Evolutionary conservation across 2,329 filamentous ascomycete species (phyloP), one percentile per base, ranked within the genome.

Genomic region (Trichoderma koningiopsis): DNA sequence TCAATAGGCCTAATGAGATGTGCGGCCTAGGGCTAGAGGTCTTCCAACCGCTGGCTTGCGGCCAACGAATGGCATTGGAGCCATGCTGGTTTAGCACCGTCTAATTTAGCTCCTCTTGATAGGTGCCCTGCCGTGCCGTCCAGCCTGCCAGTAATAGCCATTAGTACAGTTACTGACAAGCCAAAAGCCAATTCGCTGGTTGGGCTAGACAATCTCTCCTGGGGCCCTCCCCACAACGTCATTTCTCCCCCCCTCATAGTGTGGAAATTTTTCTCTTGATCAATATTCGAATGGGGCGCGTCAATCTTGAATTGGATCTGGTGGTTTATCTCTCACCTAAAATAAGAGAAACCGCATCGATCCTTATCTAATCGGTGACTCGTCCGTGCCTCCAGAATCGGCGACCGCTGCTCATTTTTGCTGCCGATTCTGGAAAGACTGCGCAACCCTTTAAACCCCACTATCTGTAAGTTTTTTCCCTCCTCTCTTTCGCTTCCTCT

Each of bases 361-460:
- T 55, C 29, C 43, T 66, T 69, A 69, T 69, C 68, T 69, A 62
- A 69, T 69, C 68, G 43, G 68, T 69, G 68, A 69, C 68, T 69
- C 68, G 59, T 53, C 37, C 47, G 37, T 59, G 14, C 22, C 66
- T 68, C 58, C 66, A 55, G 58, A 47, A 69, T 69, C 68, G 68
- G 68, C 68, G 61, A 27, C 58, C 58, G 14, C 55, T n/a, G 8
- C 59, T 60, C 47, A 29, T 62, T 49, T 56, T 49, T 59, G 33
- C 16, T 53, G 31, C 59, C 37, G 27, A 56, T 49, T 37, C 31
- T 56, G 57, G 49, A 31, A 47, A 58, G 53, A 29, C 65, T 55
- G 56, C 49, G 35, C 37, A 43, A 52, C 57, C 49, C 37, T 22
- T 63, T 62, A 63, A 64, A 70, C 67, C 67, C 70, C 69, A 72